Percentiles rank a stretch among this genome's conserved stretches.
These are phyloP conservation scores for Cyberlindnera saturnus DNA, from an alignment of 805 yeast species.

Conservation along the genomic window DNA sequence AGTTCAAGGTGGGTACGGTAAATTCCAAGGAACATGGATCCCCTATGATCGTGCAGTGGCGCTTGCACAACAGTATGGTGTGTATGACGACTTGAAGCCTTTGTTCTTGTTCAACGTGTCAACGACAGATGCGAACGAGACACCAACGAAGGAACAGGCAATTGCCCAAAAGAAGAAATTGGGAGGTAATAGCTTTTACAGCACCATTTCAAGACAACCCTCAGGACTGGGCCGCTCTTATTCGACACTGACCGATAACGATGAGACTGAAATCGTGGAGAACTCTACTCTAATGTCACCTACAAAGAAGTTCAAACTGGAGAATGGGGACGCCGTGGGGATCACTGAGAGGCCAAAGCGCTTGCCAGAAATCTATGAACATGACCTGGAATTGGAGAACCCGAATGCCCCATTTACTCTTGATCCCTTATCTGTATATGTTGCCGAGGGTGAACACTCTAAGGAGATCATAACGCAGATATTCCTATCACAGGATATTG, in stretches of 20 bases:
- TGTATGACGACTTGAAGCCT: slow-evolving; percentile 57
- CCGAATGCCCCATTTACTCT: slow-evolving; percentile 43
- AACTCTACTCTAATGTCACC: slow-evolving; percentile 27
- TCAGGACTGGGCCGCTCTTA: slow-evolving; percentile 19
- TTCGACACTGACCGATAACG: slow-evolving; percentile 30
- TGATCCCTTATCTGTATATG: slow-evolving; percentile 34
- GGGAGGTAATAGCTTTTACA: slow-evolving; percentile 11
- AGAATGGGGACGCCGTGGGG: background rate
- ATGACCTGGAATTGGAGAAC: slow-evolving; percentile 33
- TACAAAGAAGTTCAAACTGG: slow-evolving; percentile 29
- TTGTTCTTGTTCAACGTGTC: slow-evolving; percentile 46
- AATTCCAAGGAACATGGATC: slow-evolving; percentile 86
- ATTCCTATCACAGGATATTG: slow-evolving; percentile 38
- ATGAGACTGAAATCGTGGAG: slow-evolving; percentile 15
- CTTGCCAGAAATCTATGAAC: slow-evolving; percentile 26
- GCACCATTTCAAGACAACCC: slow-evolving; percentile 18
- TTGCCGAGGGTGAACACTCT: slow-evolving; percentile 32
- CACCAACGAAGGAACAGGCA: slow-evolving; percentile 46
- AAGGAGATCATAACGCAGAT: slow-evolving; percentile 43
- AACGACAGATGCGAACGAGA: slow-evolving; percentile 28
- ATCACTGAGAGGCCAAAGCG: background rate
- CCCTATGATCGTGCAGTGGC: slow-evolving; percentile 62
- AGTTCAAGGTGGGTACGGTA: slow-evolving; percentile 80
- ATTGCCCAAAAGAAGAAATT: slow-evolving; percentile 27
- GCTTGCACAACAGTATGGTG: slow-evolving; percentile 51